Evolutionary conservation across 768 basidiomycete genomes (phyloP), one percentile per base, ranked within the genome.

Genomic region (Auricularia auricula-judae): DNA sequence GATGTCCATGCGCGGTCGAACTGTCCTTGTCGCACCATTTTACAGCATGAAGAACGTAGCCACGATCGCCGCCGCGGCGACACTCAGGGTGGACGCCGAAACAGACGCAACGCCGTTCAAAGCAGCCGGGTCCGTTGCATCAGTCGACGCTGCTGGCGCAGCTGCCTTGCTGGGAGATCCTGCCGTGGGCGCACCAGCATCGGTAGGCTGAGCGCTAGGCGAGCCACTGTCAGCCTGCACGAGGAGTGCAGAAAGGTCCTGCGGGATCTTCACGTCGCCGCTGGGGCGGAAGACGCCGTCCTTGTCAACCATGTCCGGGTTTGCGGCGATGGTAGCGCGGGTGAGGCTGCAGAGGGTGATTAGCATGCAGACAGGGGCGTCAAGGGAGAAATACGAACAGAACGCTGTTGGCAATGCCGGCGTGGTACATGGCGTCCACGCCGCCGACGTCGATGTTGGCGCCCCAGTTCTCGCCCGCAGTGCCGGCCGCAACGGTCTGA

Each of bases 401-500:
- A 66, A 87, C 80, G 75, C 88, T 88, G 78, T 86, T 80, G 47
- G 80, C 82, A 59, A 81, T 70, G 61, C 69, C 70, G 14, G 72
- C 66, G 64, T 83, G 79, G 4, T 85, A 74, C 85, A 83, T 86
- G 0, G 58, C 36, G 35, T 67, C 65, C 69, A 90, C 74, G 54
- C 66, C 51, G 43, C 75, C 71, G 70, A 89, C 75, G 73, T 89
- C 83, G 44, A 88, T 81, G 79, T 76, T 82, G 63, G 73, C 72
- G 65, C 87, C 88, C 89, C 88, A 89, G 53, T 67, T 74, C 16
- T 81, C 72, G 35, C 84, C 87, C 58, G 72, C 59, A 71, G 80
- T 85, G 73, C 75, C 76, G n/a, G 74, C 66, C 39, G 86, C 86
- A 69, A 75, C 64, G 66, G 76, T 79, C 65, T 71, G 70, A 56